phyloP scores from a whole-genome alignment of 306 rosid species.

The Quercus mongolica region DNA sequence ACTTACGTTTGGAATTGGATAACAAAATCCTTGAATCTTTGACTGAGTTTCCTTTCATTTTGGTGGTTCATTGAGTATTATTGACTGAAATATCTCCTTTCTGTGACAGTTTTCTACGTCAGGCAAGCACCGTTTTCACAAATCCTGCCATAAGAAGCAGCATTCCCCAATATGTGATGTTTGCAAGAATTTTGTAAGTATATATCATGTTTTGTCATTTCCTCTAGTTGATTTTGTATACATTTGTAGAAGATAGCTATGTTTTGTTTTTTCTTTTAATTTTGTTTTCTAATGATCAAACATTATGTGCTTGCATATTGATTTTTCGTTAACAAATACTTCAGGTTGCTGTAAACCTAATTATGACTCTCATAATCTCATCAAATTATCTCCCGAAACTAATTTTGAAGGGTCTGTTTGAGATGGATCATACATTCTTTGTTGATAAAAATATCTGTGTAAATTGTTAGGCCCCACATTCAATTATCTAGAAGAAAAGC shows the following conservation, averaged over 20 bases:
- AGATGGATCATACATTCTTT: not conserved
- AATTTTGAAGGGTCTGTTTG: not conserved
- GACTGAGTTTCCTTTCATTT: not conserved
- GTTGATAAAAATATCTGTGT: not conserved
- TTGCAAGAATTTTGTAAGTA: slow-evolving; percentile 79
- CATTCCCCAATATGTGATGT: slow-evolving; percentile 92
- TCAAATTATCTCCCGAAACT: not conserved
- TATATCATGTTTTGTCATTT: slow-evolving; percentile 15
- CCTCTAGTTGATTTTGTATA: not conserved
- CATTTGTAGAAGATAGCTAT: not conserved
- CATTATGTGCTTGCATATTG: not conserved
- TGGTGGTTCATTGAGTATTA: not conserved
- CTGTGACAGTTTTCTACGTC: slow-evolving; percentile 73
- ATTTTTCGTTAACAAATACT: not conserved
- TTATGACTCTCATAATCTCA: not conserved
- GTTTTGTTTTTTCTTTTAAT: not conserved
- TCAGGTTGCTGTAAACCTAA: not conserved
- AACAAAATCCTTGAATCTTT: not conserved
- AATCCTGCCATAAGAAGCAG: slow-evolving; percentile 79
- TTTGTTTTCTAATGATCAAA: not conserved
- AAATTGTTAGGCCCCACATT: not conserved
- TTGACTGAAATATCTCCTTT: slow-evolving; percentile 20
- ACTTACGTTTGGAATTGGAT: slow-evolving; percentile 12
- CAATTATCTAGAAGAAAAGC: not conserved
- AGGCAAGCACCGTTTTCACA: slow-evolving; percentile 68